A percentile compares a stretch with the other conserved stretches of the same genome.
These are phyloP conservation scores for Speleostelium caveatum DNA, from an alignment of 78 protist genomes.

Conservation along the genomic window DNA sequence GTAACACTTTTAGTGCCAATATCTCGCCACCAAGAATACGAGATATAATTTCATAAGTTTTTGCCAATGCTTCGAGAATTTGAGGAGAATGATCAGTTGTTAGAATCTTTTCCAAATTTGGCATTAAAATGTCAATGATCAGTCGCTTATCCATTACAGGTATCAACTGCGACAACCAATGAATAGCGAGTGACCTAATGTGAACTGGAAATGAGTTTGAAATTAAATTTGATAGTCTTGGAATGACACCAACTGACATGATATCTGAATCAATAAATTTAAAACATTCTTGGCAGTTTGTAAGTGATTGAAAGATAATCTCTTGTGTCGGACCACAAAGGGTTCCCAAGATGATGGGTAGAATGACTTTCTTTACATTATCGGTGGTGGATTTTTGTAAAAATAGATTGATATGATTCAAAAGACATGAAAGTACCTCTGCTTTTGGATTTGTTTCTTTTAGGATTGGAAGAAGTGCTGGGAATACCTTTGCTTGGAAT, in stretches of 20 bases:
- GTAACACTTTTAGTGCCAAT: conserved; percentile 57
- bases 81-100: conserved; percentile 50
- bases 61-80: conserved; percentile 43
- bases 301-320: conserved; percentile 49
- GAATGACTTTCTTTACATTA: neutral
- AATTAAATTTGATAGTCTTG: conserved; percentile 47
- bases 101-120: conserved; percentile 43
- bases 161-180: conserved; percentile 50
- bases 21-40: conserved; percentile 68
- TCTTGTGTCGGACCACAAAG: conserved; percentile 76
- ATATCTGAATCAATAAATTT: conserved; percentile 50
- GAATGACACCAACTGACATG: conserved; percentile 21
- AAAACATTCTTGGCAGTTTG: neutral
- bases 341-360: conserved; percentile 54
- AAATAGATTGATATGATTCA: conserved; percentile 9
- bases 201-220: conserved; percentile 55
- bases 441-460: conserved; percentile 10
- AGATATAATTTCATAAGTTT: conserved; percentile 60
- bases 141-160: conserved; percentile 51
- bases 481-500: conserved; percentile 10
- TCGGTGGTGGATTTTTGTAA: conserved; percentile 7
- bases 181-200: conserved; percentile 46
- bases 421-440: conserved; percentile 17
- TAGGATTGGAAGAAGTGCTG: neutral
- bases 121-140: conserved; percentile 20